These are phyloP conservation scores for Neltuma alba DNA, from an alignment of 306 rosid species.

Conservation along the genomic window DNA sequence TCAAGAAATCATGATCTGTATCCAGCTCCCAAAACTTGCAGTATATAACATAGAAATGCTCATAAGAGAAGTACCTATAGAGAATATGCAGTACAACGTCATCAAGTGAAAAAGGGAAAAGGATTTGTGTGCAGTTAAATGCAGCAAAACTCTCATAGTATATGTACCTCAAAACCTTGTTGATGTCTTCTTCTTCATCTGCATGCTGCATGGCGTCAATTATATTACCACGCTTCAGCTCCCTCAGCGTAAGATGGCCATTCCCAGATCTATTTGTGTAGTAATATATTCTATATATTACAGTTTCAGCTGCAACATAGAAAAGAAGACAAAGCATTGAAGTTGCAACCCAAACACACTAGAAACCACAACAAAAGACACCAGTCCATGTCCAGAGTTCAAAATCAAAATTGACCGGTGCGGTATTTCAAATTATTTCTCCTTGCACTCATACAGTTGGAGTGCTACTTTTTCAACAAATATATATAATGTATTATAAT, in stretches of 20 bases:
- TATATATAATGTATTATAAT: constrained; percentile 20
- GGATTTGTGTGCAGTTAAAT: constrained; percentile 11
- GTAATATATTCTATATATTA: constrained; percentile 94
- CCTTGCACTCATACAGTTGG: background rate
- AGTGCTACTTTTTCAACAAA: constrained; percentile 28
- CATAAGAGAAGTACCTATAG: constrained; percentile 94
- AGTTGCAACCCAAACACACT: constrained; percentile 26
- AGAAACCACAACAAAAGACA: constrained; percentile 22
- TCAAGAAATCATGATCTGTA: constrained; percentile 95
- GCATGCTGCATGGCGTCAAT: constrained; percentile 99
- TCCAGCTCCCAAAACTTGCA: constrained; percentile 99
- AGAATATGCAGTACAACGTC: background rate
- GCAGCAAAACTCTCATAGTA: constrained; percentile 13
- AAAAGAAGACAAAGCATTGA: constrained; percentile 44
- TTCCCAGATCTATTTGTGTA: constrained; percentile 91
- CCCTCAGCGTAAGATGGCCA: constrained; percentile 86
- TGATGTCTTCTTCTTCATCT: constrained; percentile 98
- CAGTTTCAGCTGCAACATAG: constrained; percentile 95
- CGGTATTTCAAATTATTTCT: background rate
- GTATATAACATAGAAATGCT: constrained; percentile 98
- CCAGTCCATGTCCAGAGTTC: constrained; percentile 31
- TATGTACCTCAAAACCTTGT: constrained; percentile 92
- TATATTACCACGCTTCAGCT: constrained; percentile 88
- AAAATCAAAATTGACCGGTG: background rate
- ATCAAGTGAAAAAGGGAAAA: background rate